A percentile compares a stretch with the other conserved stretches of the same genome.
phyloP scores from a whole-genome alignment of 1,284 basidiomycete genomes.

The Naganishia sp. region DNA sequence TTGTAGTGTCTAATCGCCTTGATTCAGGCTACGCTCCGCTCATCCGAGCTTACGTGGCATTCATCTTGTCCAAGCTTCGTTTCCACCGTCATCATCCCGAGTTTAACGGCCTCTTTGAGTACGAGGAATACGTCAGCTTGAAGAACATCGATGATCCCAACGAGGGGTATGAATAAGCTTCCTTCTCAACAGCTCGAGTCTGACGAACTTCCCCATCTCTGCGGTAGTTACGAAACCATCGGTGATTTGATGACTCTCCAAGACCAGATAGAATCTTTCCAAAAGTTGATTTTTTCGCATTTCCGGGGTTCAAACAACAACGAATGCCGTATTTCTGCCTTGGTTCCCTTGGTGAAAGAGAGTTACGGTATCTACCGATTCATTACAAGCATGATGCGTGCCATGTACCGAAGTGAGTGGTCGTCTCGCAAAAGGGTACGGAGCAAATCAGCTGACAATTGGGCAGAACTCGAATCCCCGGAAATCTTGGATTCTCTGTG shows the following conservation, averaged over 20 bases:
- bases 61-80: conserved; percentile 88
- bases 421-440: background rate
- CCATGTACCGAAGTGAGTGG: conserved; percentile 82
- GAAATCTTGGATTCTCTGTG: conserved; percentile 84
- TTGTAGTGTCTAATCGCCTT: conserved; percentile 16
- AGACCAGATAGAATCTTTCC: conserved; percentile 96
- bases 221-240: conserved; percentile 84
- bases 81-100: conserved; percentile 91
- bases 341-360: conserved; percentile 94
- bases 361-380: conserved; percentile 97
- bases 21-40: conserved; percentile 78
- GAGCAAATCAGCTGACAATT: background rate
- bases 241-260: conserved; percentile 92
- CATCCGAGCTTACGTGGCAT: conserved; percentile 91
- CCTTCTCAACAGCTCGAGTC: too few species aligned
- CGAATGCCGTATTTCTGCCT: conserved; percentile 88
- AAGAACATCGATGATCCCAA: conserved; percentile 97
- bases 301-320: conserved; percentile 88
- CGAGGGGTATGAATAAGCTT: conserved; percentile 70
- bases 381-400: conserved; percentile 94
- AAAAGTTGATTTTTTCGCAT: conserved; percentile 90
- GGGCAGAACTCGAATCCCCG: conserved; percentile 75
- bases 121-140: conserved; percentile 92
- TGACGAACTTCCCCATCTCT: background rate
- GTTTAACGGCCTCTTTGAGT: conserved; percentile 95